Percentiles rank a stretch among this genome's conserved stretches.
phyloP scores from a whole-genome alignment of 106 monocot genomes.

The Dioscorea dumetorum region DNA sequence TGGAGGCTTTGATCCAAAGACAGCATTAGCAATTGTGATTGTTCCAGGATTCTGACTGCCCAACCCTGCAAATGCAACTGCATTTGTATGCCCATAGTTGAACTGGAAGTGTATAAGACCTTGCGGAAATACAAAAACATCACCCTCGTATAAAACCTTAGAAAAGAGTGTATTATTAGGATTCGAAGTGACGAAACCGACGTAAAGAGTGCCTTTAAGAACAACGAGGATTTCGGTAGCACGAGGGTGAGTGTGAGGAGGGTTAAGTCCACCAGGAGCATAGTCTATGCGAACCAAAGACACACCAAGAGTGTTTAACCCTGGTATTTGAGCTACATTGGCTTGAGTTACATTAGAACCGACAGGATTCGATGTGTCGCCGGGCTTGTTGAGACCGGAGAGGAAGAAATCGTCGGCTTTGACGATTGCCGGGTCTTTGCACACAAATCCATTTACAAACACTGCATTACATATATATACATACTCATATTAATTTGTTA shows the following conservation, averaged over 20 bases:
- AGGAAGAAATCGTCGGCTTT: slow-evolving; percentile 3
- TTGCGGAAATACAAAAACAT: slow-evolving; percentile 8
- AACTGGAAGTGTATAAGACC: slow-evolving; percentile 11
- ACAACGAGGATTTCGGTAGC: slow-evolving; percentile 2
- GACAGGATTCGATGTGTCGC: background rate
- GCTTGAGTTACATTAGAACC: slow-evolving; percentile 5
- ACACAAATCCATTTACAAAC: slow-evolving; percentile 9
- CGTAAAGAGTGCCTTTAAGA: slow-evolving; percentile 8
- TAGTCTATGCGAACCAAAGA: slow-evolving; percentile 9
- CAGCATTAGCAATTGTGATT: slow-evolving; percentile 8
- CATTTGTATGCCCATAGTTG: background rate
- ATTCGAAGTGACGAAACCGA: slow-evolving; percentile 10
- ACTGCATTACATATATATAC: slow-evolving; percentile 3
- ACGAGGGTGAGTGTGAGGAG: slow-evolving; percentile 8
- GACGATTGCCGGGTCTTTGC: slow-evolving; percentile 5
- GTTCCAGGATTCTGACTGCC: slow-evolving; percentile 11
- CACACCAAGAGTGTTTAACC: slow-evolving; percentile 11
- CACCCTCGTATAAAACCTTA: background rate
- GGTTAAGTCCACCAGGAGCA: slow-evolving; percentile 6
- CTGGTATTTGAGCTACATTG: background rate
- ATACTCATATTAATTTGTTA: no score
- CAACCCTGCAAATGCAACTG: slow-evolving; percentile 1
- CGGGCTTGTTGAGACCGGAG: background rate
- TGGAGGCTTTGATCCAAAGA: slow-evolving; percentile 10
- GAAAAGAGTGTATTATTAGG: background rate